phyloP scores from a whole-genome alignment of 2,329 filamentous ascomycete species.

The Talaromyces verruculosus region DNA sequence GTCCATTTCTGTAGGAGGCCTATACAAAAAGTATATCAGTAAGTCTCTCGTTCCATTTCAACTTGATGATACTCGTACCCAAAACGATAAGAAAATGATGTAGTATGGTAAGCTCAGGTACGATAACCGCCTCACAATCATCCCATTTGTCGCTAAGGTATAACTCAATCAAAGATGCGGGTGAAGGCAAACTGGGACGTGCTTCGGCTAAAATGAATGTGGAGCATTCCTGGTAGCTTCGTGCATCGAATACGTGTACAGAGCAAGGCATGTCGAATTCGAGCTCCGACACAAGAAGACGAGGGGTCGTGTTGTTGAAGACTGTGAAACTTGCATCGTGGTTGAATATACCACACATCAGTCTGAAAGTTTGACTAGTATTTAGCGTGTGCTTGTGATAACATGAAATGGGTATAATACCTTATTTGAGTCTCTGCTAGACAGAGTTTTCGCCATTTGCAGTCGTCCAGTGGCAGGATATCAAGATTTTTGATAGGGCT shows the following conservation, averaged over 20 bases:
- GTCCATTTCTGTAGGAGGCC: not conserved
- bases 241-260: not conserved
- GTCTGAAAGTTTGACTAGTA: not conserved
- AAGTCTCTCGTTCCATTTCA: not conserved
- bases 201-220: not conserved
- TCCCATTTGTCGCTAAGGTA: not conserved
- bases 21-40: not conserved
- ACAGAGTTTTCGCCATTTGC: not conserved
- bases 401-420: not conserved
- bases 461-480: not conserved
- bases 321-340: not conserved
- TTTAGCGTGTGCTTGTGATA: not conserved
- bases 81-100: not conserved
- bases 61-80: not conserved
- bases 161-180: not conserved
- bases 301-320: not conserved
- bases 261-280: slow-evolving; percentile 6
- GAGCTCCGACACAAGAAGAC: slow-evolving; percentile 3
- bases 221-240: not conserved
- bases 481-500: not conserved
- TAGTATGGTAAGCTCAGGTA: not conserved
- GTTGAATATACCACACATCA: not conserved
- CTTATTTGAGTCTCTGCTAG: not conserved
- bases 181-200: not conserved
- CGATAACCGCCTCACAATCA: not conserved